Conservation (phyloP, 768 basidiomycete species). For the Collybia mongolica region DNA sequence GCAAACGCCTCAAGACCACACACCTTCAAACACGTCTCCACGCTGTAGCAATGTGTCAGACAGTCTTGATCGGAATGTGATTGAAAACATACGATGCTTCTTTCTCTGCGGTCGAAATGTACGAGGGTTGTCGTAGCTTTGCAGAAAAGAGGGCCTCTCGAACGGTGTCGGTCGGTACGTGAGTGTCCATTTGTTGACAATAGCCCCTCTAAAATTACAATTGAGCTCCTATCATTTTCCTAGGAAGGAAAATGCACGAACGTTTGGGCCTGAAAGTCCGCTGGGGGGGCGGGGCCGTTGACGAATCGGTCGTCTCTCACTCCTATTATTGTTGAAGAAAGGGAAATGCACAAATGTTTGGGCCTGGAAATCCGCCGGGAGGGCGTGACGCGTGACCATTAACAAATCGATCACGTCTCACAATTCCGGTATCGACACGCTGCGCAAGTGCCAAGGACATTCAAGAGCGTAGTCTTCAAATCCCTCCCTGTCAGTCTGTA, state of each 20-base stretch:
- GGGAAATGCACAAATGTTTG: too few relatives aligned
- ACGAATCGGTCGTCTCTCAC: too few relatives aligned
- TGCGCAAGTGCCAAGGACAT: slow-evolving; percentile 44
- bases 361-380: slow-evolving; percentile 46
- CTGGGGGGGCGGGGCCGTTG: too few relatives aligned
- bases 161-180: slow-evolving; percentile 74
- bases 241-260: slow-evolving; percentile 12
- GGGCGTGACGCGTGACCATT: slow-evolving; percentile 36
- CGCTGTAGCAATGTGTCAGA: slow-evolving; percentile 11
- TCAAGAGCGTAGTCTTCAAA: slow-evolving; percentile 38
- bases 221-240: background rate
- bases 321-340: too few relatives aligned
- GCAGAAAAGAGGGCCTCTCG: slow-evolving; percentile 83
- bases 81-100: slow-evolving; percentile 65
- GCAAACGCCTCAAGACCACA: slow-evolving; percentile 65
- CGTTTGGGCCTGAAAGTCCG: too few relatives aligned
- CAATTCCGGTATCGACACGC: slow-evolving; percentile 32
- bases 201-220: slow-evolving; percentile 46
- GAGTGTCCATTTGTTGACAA: slow-evolving; percentile 84
- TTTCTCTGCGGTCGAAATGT: slow-evolving; percentile 69
- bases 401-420: slow-evolving; percentile 38
- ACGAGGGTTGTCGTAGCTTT: slow-evolving; percentile 69
- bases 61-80: background rate
- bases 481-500: too few relatives aligned
- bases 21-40: slow-evolving; percentile 30